Conservation (phyloP, 192 early-diverging fungal species). For the Rhizophagus sp. region DNA sequence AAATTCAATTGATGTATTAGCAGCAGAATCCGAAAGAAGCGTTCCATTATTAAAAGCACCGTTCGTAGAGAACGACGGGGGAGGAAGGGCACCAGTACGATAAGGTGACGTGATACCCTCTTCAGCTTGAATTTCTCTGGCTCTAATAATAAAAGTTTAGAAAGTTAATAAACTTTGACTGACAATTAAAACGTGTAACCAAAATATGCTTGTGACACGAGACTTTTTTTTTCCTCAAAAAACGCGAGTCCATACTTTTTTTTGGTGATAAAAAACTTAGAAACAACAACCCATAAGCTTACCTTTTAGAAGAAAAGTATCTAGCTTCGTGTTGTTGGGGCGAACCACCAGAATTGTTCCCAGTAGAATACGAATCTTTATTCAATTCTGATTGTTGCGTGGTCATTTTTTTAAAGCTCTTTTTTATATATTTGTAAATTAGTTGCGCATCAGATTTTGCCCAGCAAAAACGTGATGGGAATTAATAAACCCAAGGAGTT, state of each 20-base stretch:
- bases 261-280: background rate
- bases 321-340: slow-evolving; percentile 29
- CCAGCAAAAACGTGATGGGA: slow-evolving; percentile 28
- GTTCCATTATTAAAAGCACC: slow-evolving; percentile 24
- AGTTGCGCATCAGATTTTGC: slow-evolving; percentile 24
- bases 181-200: background rate
- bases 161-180: background rate
- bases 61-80: slow-evolving; percentile 25
- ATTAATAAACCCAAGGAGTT: background rate
- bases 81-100: slow-evolving; percentile 26
- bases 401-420: slow-evolving; percentile 17
- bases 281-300: background rate
- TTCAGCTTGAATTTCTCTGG: slow-evolving; percentile 38
- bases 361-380: slow-evolving; percentile 22
- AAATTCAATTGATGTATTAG: slow-evolving; percentile 13
- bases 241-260: background rate
- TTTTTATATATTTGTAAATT: background rate
- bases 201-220: background rate
- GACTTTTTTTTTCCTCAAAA: background rate
- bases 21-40: slow-evolving; percentile 25
- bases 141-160: slow-evolving; percentile 3
- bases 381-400: slow-evolving; percentile 26
- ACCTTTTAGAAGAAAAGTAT: slow-evolving; percentile 33
- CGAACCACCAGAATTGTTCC: slow-evolving; percentile 10
- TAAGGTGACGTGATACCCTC: slow-evolving; percentile 34